These are phyloP conservation scores for Phytophthora litchii DNA, from an alignment of 352 stramenopile genomes.

Conservation along the genomic window DNA sequence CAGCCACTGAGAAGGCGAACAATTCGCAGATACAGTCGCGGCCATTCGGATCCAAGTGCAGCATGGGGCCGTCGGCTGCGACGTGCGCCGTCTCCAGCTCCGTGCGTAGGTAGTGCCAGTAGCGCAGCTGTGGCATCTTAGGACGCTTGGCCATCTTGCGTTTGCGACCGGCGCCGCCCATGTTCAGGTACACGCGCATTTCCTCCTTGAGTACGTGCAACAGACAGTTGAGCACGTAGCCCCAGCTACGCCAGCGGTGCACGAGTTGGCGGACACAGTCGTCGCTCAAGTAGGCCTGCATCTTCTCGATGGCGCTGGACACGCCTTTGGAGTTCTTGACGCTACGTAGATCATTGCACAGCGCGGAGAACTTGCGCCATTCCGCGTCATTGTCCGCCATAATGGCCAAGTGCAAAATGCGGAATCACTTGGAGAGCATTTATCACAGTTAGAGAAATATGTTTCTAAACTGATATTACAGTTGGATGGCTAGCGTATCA, in stretches of 20 bases:
- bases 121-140: conserved; percentile 46
- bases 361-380: conserved; percentile 50
- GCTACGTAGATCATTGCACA: conserved; percentile 52
- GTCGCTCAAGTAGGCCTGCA: conserved; percentile 60
- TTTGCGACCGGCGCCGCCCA: conserved; percentile 24
- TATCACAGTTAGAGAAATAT: neutral
- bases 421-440: conserved; percentile 16
- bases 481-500: too few relatives aligned
- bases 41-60: conserved; percentile 81
- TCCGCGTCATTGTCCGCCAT: conserved; percentile 36
- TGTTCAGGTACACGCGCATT: conserved; percentile 44
- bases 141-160: conserved; percentile 35
- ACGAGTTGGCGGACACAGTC: conserved; percentile 56
- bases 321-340: conserved; percentile 50
- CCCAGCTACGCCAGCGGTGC: conserved; percentile 79
- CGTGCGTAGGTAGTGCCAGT: conserved; percentile 67
- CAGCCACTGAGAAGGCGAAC: conserved; percentile 53
- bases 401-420: conserved; percentile 13
- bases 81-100: conserved; percentile 66
- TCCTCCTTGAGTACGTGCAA: conserved; percentile 59
- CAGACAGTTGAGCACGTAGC: conserved; percentile 55
- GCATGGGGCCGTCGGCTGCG: conserved; percentile 44
- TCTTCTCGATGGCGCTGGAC: conserved; percentile 30
- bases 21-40: conserved; percentile 63
- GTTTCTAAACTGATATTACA: conserved; percentile 6